A percentile compares a stretch with the other conserved stretches of the same genome.
Evolutionary conservation across 495 filamentous ascomycete genomes (phyloP).

Genomic region (Aspergillus funiculosus): DNA sequence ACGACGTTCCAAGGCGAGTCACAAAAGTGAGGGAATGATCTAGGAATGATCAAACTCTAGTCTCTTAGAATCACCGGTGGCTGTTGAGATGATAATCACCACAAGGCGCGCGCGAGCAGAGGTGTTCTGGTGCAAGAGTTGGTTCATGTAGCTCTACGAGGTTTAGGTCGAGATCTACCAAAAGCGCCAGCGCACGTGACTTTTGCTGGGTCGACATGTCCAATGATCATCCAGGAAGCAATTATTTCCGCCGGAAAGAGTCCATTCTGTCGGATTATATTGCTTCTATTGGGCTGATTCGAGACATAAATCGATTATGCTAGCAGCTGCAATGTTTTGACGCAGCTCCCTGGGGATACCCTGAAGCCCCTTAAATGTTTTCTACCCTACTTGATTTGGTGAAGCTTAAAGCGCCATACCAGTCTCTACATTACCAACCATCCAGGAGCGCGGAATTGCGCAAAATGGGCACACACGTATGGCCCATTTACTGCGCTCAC

Average conservation of each 20-base stretch:
- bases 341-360: no score
- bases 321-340: no score
- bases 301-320: no score
- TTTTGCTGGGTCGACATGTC: not conserved
- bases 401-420: no score
- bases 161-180: slow-evolving; percentile 14
- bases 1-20: slow-evolving; percentile 1
- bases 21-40: not conserved
- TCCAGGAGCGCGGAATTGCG: no score
- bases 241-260: not conserved
- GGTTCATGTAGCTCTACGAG: slow-evolving; percentile 23
- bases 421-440: no score
- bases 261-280: no score
- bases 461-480: no score
- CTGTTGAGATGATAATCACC: slow-evolving; percentile 10
- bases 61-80: slow-evolving; percentile 3
- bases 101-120: slow-evolving; percentile 13
- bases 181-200: slow-evolving; percentile 22
- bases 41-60: slow-evolving; percentile 1
- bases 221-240: not conserved
- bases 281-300: no score
- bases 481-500: no score
- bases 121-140: slow-evolving; percentile 19
- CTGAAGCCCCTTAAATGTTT: no score
- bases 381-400: no score